phyloP scores from a whole-genome alignment of 2,329 filamentous ascomycete genomes.

The Acrodontium crateriforme region DNA sequence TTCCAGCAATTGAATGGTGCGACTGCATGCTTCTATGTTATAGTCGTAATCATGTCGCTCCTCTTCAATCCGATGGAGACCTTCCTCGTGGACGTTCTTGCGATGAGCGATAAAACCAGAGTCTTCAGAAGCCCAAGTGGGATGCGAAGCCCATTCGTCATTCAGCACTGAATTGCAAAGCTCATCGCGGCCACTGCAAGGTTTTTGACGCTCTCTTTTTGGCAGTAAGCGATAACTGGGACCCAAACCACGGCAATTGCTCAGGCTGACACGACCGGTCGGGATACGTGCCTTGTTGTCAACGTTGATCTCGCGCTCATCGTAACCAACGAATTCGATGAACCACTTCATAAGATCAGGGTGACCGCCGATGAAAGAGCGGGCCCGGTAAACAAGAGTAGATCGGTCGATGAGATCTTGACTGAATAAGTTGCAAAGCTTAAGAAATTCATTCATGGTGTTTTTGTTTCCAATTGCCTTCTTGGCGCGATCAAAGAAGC shows the following conservation, averaged over 20 bases:
- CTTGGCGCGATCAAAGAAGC: constrained; percentile 92
- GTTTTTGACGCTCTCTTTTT: constrained; percentile 77
- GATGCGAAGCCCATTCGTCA: constrained; percentile 96
- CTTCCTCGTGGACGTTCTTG: constrained; percentile 92
- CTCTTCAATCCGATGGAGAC: constrained; percentile 89
- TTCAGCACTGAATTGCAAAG: constrained; percentile 89
- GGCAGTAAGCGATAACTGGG: constrained; percentile 90
- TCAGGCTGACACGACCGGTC: constrained; percentile 72
- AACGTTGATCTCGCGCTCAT: constrained; percentile 62
- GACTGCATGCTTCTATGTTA: constrained; percentile 88
- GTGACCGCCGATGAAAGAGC: constrained; percentile 75
- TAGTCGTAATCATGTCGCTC: constrained; percentile 98
- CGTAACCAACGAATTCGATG: constrained; percentile 67
- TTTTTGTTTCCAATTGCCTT: constrained; percentile 90
- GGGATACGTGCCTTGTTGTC: constrained; percentile 66
- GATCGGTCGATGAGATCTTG: constrained; percentile 83
- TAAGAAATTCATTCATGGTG: constrained; percentile 88
- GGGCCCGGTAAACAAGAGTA: constrained; percentile 68
- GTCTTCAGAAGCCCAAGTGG: constrained; percentile 96
- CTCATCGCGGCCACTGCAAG: constrained; percentile 87
- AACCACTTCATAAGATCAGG: constrained; percentile 82
- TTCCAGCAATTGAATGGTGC: constrained; percentile 91
- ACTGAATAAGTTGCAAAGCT: constrained; percentile 89
- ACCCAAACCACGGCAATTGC: constrained; percentile 88
- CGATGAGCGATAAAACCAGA: constrained; percentile 94